Base-by-base conservation (phyloP, 73 alveolate species). In the Paramecium caudatum region DNA sequence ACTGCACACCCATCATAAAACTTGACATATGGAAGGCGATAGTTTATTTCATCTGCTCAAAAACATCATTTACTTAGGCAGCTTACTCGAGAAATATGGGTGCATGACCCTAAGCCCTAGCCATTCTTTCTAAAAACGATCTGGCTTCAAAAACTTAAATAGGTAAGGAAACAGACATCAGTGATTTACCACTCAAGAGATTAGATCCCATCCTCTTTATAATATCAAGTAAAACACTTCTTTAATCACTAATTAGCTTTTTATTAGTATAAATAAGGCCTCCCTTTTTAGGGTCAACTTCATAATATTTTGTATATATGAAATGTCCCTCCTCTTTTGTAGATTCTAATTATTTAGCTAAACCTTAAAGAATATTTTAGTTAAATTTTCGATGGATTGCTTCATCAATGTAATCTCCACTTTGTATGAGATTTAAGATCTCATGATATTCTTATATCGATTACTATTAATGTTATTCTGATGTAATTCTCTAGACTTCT, bases 81-180 rank as follows among this genome's bases (percentile, higher is more conserved):
- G 90, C 93, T 78, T 86, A 37, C 41, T 86, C 93, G 27, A 86
- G 80, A 78, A 86, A 86, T 78, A 49, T 39, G 1, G 93, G 93
- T 41, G 93, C 93, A 86, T 86, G 93, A 4, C 93, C 93, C 10
- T 49, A 65, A 12, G 74, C 88, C 17, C 84, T 86, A 3, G 93
- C 93, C 47, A 86, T 46, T 86, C 93, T 86, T 41, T 86, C 82
- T 21, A 86, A 43, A 70, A 86, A 62, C 25, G 93, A 61, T 13
- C 84, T 33, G 0, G 90, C 4, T 39, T 86, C 93, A 63, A 86
- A 86, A 8, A 86, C 80, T 27, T 86, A 45, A 23, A 86, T 78
- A 1, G 93, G 93, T 41, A 86, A n/a, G 4, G 93, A 86, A 1
- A 86, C 84, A 63, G 82, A 43, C 93, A 86, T 86, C 19, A 86